These are phyloP conservation scores for Colletotrichum camelliae DNA, from an alignment of 2,329 filamentous ascomycete genomes.

Conservation along the genomic window DNA sequence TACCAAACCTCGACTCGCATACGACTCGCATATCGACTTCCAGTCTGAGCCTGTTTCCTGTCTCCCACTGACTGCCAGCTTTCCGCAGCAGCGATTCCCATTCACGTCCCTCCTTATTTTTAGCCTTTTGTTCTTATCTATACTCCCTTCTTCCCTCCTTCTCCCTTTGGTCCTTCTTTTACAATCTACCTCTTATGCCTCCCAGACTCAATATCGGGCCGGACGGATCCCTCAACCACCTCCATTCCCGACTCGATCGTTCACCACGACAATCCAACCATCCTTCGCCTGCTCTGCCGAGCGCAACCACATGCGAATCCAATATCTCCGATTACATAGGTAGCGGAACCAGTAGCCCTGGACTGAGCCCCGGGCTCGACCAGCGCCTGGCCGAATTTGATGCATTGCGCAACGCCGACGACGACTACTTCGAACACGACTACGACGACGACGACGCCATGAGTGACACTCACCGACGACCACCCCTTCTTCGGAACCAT, in stretches of 20 bases:
- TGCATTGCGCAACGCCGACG: conserved; percentile 17
- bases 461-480: conserved; percentile 48
- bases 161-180: neutral
- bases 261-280: neutral
- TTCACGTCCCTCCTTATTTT: conserved; percentile 18
- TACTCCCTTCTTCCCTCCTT: neutral
- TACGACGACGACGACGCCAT: conserved; percentile 45
- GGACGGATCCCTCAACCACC: conserved; percentile 19
- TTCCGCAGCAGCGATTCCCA: neutral
- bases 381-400: conserved; percentile 21
- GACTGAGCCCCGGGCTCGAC: conserved; percentile 9
- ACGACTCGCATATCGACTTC: neutral
- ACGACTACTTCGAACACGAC: conserved; percentile 31
- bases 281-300: conserved; percentile 2
- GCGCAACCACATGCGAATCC: conserved; percentile 21
- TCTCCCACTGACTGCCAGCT: conserved; percentile 1
- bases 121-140: neutral
- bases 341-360: conserved; percentile 17
- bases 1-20: neutral
- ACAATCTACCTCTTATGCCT: conserved; percentile 16
- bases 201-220: conserved; percentile 17
- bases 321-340: conserved; percentile 21
- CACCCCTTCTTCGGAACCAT: conserved; percentile 50
- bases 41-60: neutral
- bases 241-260: neutral